A percentile compares a stretch with the other conserved stretches of the same genome.
Conservation (phyloP, 1,284 basidiomycete genomes). For the Omphalotus olearius region DNA sequence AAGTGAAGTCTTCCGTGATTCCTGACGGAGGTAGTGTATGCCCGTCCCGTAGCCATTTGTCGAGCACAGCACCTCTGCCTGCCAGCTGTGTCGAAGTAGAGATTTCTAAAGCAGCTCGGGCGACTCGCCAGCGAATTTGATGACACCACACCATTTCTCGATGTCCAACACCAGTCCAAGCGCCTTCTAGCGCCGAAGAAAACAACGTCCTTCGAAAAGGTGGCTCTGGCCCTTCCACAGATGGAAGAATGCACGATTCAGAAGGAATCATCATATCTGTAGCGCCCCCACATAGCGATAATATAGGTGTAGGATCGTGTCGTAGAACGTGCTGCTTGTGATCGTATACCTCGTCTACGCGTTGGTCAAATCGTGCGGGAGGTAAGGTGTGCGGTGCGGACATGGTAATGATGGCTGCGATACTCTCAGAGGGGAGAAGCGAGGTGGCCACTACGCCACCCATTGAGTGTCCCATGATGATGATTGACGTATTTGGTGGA, state of each 20-base stretch:
- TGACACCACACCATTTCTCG: conserved; percentile 99
- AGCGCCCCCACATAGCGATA: conserved; percentile 91
- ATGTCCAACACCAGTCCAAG: conserved; percentile 96
- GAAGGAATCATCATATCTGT: conserved; percentile 92
- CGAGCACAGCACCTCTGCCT: conserved; percentile 39
- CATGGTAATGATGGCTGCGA: conserved; percentile 89
- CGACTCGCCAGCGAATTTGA: conserved; percentile 89
- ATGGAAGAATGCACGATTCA: conserved; percentile 72
- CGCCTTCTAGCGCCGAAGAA: conserved; percentile 82
- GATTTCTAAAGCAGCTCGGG: conserved; percentile 73
- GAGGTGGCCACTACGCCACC: conserved; percentile 90
- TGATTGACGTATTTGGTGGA: conserved; percentile 56
- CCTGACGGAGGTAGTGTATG: conserved; percentile 32
- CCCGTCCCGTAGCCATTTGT: conserved; percentile 65
- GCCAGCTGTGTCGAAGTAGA: conserved; percentile 29
- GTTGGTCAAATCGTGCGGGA: conserved; percentile 83
- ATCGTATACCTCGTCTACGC: conserved; percentile 74
- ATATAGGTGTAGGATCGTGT: conserved; percentile 54
- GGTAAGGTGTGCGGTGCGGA: conserved; percentile 90
- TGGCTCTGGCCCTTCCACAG: conserved; percentile 13
- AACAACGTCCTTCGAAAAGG: conserved; percentile 74
- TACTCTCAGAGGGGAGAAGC: conserved; percentile 55
- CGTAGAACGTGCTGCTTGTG: conserved; percentile 33
- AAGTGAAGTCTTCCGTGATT: background rate
- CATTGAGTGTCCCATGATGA: conserved; percentile 95